Base-by-base conservation (phyloP, 1,284 basidiomycete species). In the Ustilago shanxiensis region DNA sequence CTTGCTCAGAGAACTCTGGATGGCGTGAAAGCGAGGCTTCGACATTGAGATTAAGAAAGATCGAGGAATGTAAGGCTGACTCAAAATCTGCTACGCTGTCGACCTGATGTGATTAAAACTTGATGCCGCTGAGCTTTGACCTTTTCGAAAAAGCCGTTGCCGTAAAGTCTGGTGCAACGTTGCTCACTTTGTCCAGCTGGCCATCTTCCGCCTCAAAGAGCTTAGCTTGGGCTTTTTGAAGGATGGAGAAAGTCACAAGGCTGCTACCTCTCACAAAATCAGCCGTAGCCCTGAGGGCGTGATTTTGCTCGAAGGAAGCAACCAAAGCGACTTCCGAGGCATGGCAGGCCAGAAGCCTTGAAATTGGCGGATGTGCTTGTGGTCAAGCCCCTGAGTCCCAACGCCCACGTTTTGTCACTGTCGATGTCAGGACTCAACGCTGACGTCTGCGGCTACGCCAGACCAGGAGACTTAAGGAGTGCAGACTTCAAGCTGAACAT, bases 21-120 rank as follows among this genome's bases (percentile, higher is more conserved):
- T n/a, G n/a, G n/a, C n/a, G n/a, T n/a, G n/a, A 11, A 37, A 37
- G 35, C 35, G 7, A 9, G 14, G 35, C 13, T 9, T 16, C 35
- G 14, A 37, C 35, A 33, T 37, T 37, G 35, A 37, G 31, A 11
- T 11, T 33, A 11, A 3, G 35, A 37, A 10, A 3, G 35, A 37
- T n/a, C n/a, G n/a, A n/a, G n/a, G n/a, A n/a, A n/a, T 44, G 8
- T 44, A 44, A 44, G 41, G 41, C 41, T 44, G 41, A 44, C 41
- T 44, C 41, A 44, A n/a, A 44, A 8, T 10, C 14, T n/a, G 41
- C 41, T 5, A 20, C 20, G 41, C 41, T n/a, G n/a, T 20, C 8
- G 13, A 37, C 35, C 8, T n/a, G 41, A 20, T 20, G n/a, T 14
- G n/a, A 11, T 5, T 33, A 33, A 33, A n/a, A 18, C 20, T 18